These are phyloP conservation scores for Sclerotinia minor DNA, from an alignment of 2,329 filamentous ascomycete genomes.

Conservation along the genomic window DNA sequence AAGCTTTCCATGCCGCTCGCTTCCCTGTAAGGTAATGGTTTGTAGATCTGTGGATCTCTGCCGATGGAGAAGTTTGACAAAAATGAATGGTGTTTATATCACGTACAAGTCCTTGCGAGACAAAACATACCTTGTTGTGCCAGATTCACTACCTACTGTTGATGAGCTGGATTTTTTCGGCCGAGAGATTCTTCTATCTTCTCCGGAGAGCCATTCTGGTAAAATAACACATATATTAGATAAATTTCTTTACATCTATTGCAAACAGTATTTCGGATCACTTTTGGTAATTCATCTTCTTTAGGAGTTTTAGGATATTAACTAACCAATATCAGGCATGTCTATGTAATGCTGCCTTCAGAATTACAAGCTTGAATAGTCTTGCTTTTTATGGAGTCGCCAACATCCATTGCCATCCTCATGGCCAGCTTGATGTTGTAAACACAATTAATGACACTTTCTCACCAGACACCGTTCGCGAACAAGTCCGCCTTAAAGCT, in stretches of 20 bases:
- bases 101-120: slow-evolving; percentile 27
- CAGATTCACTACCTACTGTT: slow-evolving; percentile 26
- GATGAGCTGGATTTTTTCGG: slow-evolving; percentile 29
- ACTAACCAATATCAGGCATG: slow-evolving; percentile 19
- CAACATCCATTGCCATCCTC: slow-evolving; percentile 24
- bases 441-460: slow-evolving; percentile 24
- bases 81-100: slow-evolving; percentile 29
- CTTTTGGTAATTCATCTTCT: slow-evolving; percentile 18
- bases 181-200: slow-evolving; percentile 26
- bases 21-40: slow-evolving; percentile 27
- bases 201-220: slow-evolving; percentile 28
- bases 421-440: slow-evolving; percentile 16
- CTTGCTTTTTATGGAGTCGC: slow-evolving; percentile 31
- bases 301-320: no score
- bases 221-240: slow-evolving; percentile 28
- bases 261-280: slow-evolving; percentile 12
- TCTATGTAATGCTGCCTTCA: slow-evolving; percentile 25
- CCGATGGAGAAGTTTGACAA: slow-evolving; percentile 30
- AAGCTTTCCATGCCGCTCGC: slow-evolving; percentile 26
- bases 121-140: slow-evolving; percentile 29
- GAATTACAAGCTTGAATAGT: slow-evolving; percentile 30
- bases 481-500: slow-evolving; percentile 31
- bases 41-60: slow-evolving; percentile 26
- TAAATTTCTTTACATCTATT: slow-evolving; percentile 28
- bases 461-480: slow-evolving; percentile 31